phyloP scores from a whole-genome alignment of 306 rosid genomes.

The Citrullus amarus region DNA sequence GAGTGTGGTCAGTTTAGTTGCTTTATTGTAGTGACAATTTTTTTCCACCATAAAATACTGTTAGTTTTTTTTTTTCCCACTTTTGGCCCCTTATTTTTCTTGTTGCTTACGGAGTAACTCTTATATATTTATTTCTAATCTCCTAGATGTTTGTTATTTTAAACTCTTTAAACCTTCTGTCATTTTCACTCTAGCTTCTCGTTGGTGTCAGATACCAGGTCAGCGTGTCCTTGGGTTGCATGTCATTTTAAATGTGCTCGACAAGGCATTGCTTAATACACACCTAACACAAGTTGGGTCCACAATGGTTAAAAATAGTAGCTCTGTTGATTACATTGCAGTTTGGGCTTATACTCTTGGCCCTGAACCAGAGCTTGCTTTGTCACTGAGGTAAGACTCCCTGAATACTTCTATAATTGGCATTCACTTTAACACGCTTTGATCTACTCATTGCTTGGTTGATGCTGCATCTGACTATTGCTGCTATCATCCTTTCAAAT shows the following conservation, averaged over 20 bases:
- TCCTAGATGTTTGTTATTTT: not conserved
- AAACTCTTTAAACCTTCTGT: not conserved
- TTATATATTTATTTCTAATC: not conserved
- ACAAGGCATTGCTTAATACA: constrained; percentile 48
- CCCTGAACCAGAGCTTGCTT: constrained; percentile 89
- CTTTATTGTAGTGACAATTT: not conserved
- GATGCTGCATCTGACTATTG: not conserved
- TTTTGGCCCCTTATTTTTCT: not conserved
- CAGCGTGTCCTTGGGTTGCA: constrained; percentile 77
- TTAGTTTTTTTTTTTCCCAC: not conserved
- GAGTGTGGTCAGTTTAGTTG: constrained; percentile 66
- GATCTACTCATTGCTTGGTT: not conserved
- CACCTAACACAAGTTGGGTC: constrained; percentile 26
- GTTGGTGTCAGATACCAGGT: constrained; percentile 58
- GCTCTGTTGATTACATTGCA: constrained; percentile 71
- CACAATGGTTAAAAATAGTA: constrained; percentile 23
- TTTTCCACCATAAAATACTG: not conserved
- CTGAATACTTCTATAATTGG: constrained; percentile 14
- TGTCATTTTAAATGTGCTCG: constrained; percentile 61
- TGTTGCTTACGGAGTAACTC: not conserved
- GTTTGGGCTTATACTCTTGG: constrained; percentile 92
- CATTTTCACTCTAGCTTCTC: not conserved
- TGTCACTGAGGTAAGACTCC: constrained; percentile 60
- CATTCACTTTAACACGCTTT: not conserved
- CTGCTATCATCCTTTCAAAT: not conserved